Conservation (phyloP, 2,329 filamentous ascomycete species). For the Colletotrichum tofieldiae region DNA sequence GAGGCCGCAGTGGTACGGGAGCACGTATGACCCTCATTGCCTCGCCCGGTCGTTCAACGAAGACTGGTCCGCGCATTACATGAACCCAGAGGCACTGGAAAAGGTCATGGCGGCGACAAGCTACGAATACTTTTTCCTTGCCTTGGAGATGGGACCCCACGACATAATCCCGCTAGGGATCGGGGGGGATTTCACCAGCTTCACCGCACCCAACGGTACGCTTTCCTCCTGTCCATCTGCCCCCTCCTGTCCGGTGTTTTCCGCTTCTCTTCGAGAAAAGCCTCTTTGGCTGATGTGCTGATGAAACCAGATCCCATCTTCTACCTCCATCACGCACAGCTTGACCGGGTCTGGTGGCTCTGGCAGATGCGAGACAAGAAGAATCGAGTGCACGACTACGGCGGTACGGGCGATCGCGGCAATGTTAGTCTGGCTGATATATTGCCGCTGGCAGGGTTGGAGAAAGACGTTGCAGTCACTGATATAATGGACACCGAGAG, state of each 20-base stretch:
- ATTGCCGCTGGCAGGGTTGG: conserved; percentile 40
- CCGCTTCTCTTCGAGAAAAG: not conserved
- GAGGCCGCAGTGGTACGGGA: conserved; percentile 37
- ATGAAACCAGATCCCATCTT: conserved; percentile 44
- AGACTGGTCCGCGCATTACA: conserved; percentile 32
- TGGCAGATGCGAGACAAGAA: conserved; percentile 46
- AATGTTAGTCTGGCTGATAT: conserved; percentile 40
- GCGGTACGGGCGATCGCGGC: conserved; percentile 31
- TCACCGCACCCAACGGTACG: conserved; percentile 29
- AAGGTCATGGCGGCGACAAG: conserved; percentile 25
- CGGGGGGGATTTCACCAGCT: conserved; percentile 36
- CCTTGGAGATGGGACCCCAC: conserved; percentile 38
- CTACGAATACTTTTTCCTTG: conserved; percentile 40
- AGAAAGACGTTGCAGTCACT: conserved; percentile 35
- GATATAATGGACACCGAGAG: conserved; percentile 43
- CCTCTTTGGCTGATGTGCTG: not conserved
- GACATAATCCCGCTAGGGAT: conserved; percentile 40
- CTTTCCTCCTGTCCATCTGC: not conserved
- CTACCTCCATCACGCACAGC: conserved; percentile 46
- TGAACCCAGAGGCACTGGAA: conserved; percentile 36
- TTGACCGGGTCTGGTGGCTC: conserved; percentile 48
- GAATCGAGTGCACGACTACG: conserved; percentile 34
- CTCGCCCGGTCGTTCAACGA: conserved; percentile 38
- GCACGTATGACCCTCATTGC: conserved; percentile 42
- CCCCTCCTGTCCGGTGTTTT: not conserved